A percentile compares a stretch with the other conserved stretches of the same genome.
These are phyloP conservation scores for Colletotrichum tamarilloi DNA, from an alignment of 2,329 filamentous ascomycete genomes.

Conservation along the genomic window DNA sequence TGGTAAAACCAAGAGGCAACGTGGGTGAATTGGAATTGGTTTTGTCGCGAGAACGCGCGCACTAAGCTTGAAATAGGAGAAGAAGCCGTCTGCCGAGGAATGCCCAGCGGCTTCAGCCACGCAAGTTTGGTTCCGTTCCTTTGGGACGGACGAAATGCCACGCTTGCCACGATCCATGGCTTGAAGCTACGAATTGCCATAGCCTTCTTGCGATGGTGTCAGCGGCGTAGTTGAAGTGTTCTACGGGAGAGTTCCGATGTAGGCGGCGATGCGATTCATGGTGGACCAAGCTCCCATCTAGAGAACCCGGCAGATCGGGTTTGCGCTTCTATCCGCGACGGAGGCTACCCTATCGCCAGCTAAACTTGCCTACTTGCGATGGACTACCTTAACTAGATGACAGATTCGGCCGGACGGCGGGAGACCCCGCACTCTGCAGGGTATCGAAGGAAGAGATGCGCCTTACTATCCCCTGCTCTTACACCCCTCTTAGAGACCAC, in stretches of 20 bases:
- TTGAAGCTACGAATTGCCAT: background rate
- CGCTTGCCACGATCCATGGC: background rate
- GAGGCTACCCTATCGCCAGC: background rate
- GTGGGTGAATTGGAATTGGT: background rate
- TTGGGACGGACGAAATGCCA: background rate
- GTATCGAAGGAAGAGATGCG: background rate
- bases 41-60: background rate
- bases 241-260: background rate
- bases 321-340: background rate
- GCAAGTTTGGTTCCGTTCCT: constrained; percentile 5
- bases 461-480: background rate
- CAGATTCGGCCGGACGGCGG: background rate
- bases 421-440: constrained; percentile 25
- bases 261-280: background rate
- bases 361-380: background rate
- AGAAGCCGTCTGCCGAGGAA: background rate
- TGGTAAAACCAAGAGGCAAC: background rate
- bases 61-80: constrained; percentile 8
- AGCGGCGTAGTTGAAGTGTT: background rate
- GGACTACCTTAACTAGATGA: background rate
- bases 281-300: background rate
- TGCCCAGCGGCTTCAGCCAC: constrained; percentile 10
- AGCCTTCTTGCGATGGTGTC: background rate
- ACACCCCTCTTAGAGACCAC: background rate
- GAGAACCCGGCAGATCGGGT: background rate